phyloP scores from a whole-genome alignment of 2,329 filamentous ascomycete species.

The Zelopaecilomyces penicillatus region DNA sequence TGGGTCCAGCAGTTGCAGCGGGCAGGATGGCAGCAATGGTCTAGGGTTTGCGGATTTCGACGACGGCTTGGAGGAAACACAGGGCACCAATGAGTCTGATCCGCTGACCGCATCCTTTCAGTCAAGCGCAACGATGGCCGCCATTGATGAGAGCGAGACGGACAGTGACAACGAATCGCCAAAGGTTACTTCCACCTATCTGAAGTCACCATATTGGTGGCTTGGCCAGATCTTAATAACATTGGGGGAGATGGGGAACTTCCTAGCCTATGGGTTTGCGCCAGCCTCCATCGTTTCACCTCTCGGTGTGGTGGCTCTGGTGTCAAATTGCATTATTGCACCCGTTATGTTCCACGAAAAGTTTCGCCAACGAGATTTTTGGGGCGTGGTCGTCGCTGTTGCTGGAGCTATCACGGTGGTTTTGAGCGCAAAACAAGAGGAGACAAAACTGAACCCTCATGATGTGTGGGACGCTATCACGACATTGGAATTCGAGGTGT shows the following conservation, averaged over 20 bases:
- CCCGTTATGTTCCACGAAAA: constrained; percentile 87
- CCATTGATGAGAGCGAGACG: constrained; percentile 1
- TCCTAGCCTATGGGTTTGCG: constrained; percentile 93
- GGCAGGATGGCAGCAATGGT: constrained; percentile 1
- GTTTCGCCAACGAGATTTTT: constrained; percentile 76
- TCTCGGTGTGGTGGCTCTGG: constrained; percentile 87
- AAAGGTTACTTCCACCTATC: constrained; percentile 58
- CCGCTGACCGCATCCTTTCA: constrained; percentile 44
- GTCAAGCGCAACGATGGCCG: constrained; percentile 25
- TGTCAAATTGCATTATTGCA: constrained; percentile 95
- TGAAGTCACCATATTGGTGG: constrained; percentile 96
- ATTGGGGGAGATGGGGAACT: constrained; percentile 89
- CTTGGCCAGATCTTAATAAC: constrained; percentile 86
- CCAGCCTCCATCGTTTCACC: constrained; percentile 96
- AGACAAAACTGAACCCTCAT: constrained; percentile 82
- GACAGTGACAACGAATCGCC: constrained; percentile 15
- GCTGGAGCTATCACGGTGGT: constrained; percentile 87
- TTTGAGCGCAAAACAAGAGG: constrained; percentile 78
- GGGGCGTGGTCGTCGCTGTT: constrained; percentile 82
- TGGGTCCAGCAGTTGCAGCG: constrained; percentile 14
- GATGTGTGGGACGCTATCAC: constrained; percentile 88
- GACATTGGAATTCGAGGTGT: constrained; percentile 82
- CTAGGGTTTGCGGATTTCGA: not conserved
- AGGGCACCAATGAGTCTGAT: constrained; percentile 35
- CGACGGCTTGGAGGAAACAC: constrained; percentile 7